Evolutionary conservation across 495 filamentous ascomycete genomes (phyloP).

Genomic region (Penicillium desertorum): DNA sequence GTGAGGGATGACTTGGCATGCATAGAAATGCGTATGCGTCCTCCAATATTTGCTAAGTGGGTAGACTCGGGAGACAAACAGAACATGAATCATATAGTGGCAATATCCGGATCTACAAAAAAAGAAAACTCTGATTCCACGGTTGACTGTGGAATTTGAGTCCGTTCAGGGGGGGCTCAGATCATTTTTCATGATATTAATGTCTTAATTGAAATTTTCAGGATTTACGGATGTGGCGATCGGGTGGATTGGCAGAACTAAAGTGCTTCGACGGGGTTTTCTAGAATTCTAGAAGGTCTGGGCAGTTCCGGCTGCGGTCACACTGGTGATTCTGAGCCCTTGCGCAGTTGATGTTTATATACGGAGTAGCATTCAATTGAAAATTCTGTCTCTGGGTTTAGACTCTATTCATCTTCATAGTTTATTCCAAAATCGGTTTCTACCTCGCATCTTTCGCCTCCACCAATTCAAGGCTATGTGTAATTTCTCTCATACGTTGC

Average conservation of each 20-base stretch:
- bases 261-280: conserved; percentile 26
- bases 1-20: conserved; percentile 7
- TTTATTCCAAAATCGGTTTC: not conserved
- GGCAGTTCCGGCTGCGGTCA: conserved; percentile 8
- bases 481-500: too few species aligned
- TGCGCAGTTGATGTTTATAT: too few species aligned
- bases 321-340: not conserved
- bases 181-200: not conserved
- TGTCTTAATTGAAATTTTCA: not conserved
- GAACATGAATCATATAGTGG: conserved; percentile 1
- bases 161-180: conserved; percentile 4
- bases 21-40: not conserved
- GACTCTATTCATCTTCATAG: too few species aligned
- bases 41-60: not conserved
- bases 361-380: not conserved
- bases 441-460: conserved; percentile 3
- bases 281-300: conserved; percentile 33
- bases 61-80: conserved; percentile 4
- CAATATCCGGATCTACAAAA: not conserved
- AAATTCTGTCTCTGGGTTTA: too few species aligned
- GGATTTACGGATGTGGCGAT: conserved; percentile 16
- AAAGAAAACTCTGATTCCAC: conserved; percentile 7
- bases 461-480: not conserved
- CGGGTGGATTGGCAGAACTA: conserved; percentile 9
- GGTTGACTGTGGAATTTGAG: conserved; percentile 3